Percentiles rank a stretch among this genome's conserved stretches.
These are phyloP conservation scores for Cardamine occulta DNA, from an alignment of 345 rosid genomes.

Conservation along the genomic window DNA sequence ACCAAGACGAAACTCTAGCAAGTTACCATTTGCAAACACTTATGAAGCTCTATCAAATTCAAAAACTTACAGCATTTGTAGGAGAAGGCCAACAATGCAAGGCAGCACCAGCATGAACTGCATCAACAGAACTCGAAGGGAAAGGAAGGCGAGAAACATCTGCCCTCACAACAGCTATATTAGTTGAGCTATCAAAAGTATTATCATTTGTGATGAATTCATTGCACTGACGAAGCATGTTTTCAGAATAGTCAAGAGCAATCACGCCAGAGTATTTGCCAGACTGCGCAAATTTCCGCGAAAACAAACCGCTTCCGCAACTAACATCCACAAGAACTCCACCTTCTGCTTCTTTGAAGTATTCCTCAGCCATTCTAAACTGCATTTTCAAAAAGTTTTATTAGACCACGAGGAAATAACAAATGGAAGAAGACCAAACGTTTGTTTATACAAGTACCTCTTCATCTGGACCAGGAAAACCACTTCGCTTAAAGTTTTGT, in stretches of 20 bases:
- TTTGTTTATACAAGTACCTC: constrained; percentile 54
- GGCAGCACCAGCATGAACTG: constrained; percentile 97
- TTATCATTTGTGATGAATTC: constrained; percentile 74
- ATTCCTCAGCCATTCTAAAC: constrained; percentile 95
- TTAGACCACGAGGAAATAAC: background rate
- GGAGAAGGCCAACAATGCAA: constrained; percentile 97
- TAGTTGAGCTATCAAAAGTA: constrained; percentile 55
- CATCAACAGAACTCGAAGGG: constrained; percentile 77
- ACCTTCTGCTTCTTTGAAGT: constrained; percentile 74
- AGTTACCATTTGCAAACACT: background rate
- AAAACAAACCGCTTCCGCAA: constrained; percentile 95
- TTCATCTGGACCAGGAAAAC: constrained; percentile 95
- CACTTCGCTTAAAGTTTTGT: constrained; percentile 72
- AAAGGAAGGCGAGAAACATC: constrained; percentile 93
- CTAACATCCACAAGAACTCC: constrained; percentile 92
- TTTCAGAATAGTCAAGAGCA: constrained; percentile 96
- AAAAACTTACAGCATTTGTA: constrained; percentile 79
- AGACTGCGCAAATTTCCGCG: constrained; percentile 82
- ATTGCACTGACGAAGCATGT: constrained; percentile 92
- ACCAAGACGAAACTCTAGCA: background rate
- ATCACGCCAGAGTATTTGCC: constrained; percentile 74
- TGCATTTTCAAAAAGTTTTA: constrained; percentile 43
- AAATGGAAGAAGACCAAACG: background rate
- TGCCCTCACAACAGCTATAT: constrained; percentile 89
- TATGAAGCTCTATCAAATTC: background rate